Evolutionary conservation across 345 rosid species (phyloP), one percentile per base, ranked within the genome.

Genomic region (Iberis pinnata): DNA sequence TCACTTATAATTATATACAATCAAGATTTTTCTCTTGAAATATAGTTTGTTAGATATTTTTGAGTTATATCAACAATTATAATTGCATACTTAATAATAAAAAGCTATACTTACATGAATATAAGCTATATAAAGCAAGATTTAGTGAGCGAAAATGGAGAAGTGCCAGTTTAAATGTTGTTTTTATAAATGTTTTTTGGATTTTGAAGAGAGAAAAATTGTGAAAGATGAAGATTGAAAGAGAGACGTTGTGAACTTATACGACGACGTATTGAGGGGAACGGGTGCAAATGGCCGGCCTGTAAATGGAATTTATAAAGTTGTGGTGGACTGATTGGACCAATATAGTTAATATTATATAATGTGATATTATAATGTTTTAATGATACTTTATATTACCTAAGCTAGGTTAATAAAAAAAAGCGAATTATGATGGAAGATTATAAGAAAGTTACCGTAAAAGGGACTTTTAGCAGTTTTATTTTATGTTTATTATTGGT

Each of bases 91-190:
- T 49, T 36, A 43, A 65, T 4, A 56, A 22, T 57, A 56, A 41
- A 29, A 29, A 6, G 18, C 7, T 45, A 29, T 58, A 67, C 72
- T 68, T 60, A 68, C 72, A 68, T 60, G 72, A 68, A 43, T 40
- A 54, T 47, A 56, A 25, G 62, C 32, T 39, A 60, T 59, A 60
- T 39, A 66, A 51, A 51, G 61, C 41, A 12, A 58, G 42, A 12
- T 66, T 58, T 66, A 52, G 65, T 45, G 65, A 59, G 38, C 55
- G 65, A 38, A 59, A 59, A 52, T 45, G 65, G 49, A 44, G 70
- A 53, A 19, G 65, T 60, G 65, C 65, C 71, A 59, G 60, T 59
- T 59, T 60, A 59, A 44, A 49, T 17, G 44, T 43, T 14, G 20
- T 18, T 56, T 41, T 29, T 45, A 12, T 49, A 18, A 31, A 25